Evolutionary conservation across 495 filamentous ascomycete species (phyloP).

Genomic region (Bryoglossum gracile): DNA sequence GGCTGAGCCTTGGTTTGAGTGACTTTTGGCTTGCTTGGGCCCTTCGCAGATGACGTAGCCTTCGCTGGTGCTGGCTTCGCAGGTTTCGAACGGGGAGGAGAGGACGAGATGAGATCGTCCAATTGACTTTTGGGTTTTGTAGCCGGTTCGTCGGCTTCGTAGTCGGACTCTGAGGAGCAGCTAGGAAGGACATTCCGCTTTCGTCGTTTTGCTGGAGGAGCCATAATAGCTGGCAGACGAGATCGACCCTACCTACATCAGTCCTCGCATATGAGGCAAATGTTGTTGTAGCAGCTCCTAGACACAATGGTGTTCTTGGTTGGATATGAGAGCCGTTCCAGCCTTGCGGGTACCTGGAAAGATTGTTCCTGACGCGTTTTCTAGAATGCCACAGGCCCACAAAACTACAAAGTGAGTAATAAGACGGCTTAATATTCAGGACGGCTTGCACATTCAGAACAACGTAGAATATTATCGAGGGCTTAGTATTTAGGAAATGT

Average conservation of each 20-base stretch:
- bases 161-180: conserved; percentile 8
- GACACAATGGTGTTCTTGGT: too few relatives aligned
- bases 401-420: too few relatives aligned
- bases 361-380: too few relatives aligned
- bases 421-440: too few relatives aligned
- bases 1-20: conserved; percentile 10
- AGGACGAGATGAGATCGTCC: conserved; percentile 17
- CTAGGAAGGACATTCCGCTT: conserved; percentile 36
- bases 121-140: conserved; percentile 20
- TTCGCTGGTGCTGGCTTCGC: conserved; percentile 1
- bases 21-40: conserved; percentile 3
- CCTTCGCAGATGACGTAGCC: neutral
- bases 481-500: too few relatives aligned
- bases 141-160: conserved; percentile 26
- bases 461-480: too few relatives aligned
- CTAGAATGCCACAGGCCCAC: too few relatives aligned
- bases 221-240: conserved; percentile 29
- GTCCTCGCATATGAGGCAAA: too few relatives aligned
- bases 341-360: too few relatives aligned
- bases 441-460: too few relatives aligned
- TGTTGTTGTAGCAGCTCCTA: too few relatives aligned
- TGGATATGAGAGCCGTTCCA: too few relatives aligned
- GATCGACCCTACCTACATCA: neutral
- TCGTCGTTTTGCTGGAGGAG: conserved; percentile 48
- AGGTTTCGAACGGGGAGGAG: conserved; percentile 13